Evolutionary conservation across 805 yeast species (phyloP).

Genomic region (Starmerella cellae): DNA sequence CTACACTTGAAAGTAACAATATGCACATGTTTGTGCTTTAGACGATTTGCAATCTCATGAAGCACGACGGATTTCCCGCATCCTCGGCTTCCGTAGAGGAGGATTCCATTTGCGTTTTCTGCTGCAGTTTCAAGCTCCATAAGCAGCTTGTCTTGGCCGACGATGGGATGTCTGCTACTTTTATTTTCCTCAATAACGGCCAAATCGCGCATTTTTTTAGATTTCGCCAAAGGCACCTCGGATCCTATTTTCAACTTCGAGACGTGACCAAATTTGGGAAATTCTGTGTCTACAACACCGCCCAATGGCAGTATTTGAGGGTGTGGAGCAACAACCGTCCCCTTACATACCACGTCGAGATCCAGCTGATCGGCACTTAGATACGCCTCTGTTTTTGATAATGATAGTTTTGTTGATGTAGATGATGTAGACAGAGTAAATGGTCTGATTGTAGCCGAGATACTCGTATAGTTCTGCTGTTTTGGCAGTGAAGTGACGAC

Average conservation of each 20-base stretch:
- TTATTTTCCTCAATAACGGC: neutral
- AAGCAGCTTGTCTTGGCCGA: slow-evolving; percentile 45
- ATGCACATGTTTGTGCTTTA: slow-evolving; percentile 34
- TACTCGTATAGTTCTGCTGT: neutral
- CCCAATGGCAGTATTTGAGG: slow-evolving; percentile 10
- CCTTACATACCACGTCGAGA: slow-evolving; percentile 10
- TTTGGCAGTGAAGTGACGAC: slow-evolving; percentile 36
- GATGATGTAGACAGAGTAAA: neutral
- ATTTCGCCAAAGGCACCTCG: slow-evolving; percentile 16
- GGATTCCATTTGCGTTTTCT: slow-evolving; percentile 37
- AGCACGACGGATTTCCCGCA: slow-evolving; percentile 62
- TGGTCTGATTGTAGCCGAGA: neutral
- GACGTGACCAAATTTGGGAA: slow-evolving; percentile 10
- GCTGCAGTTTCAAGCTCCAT: slow-evolving; percentile 32
- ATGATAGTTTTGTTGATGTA: neutral
- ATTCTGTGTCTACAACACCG: slow-evolving; percentile 13
- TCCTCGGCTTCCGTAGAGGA: slow-evolving; percentile 64
- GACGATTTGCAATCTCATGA: slow-evolving; percentile 30
- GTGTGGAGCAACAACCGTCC: slow-evolving; percentile 18
- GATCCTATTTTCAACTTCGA: slow-evolving; percentile 11
- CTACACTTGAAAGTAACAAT: slow-evolving; percentile 44
- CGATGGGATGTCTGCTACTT: slow-evolving; percentile 26
- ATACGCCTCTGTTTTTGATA: neutral
- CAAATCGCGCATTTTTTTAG: slow-evolving; percentile 9
- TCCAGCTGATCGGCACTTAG: slow-evolving; percentile 5